Percentiles rank a stretch among this genome's conserved stretches.
Conservation (phyloP, 257 asterid genomes). For the Henckelia pumila region DNA sequence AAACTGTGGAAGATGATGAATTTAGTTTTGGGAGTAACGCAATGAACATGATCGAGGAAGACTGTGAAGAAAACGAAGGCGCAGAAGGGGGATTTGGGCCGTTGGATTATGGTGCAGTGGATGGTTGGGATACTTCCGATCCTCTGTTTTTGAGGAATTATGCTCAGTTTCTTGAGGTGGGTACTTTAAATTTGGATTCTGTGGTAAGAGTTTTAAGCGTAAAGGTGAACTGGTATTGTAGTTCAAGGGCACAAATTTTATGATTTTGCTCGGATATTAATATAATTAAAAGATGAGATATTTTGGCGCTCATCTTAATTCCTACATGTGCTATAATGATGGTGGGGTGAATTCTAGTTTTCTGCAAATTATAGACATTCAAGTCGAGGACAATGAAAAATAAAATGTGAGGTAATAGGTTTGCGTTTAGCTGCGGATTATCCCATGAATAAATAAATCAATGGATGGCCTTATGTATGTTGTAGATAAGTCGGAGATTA, state of each 20-base stretch:
- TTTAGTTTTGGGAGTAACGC: constrained; percentile 50
- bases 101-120: constrained; percentile 29
- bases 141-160: constrained; percentile 55
- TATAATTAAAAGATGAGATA: too few species aligned
- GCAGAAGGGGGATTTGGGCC: constrained; percentile 18
- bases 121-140: constrained; percentile 45
- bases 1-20: constrained; percentile 32
- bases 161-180: constrained; percentile 72
- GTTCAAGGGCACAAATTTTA: too few species aligned
- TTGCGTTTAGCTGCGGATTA: not conserved
- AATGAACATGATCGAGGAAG: constrained; percentile 51
- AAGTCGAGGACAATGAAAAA: too few species aligned
- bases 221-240: too few species aligned
- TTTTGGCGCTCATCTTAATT: too few species aligned
- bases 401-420: not conserved
- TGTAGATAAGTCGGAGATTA: not conserved
- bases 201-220: not conserved
- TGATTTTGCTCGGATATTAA: too few species aligned
- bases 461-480: not conserved
- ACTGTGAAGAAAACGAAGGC: constrained; percentile 23
- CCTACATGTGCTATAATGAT: too few species aligned
- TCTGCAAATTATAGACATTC: too few species aligned
- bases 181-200: constrained; percentile 8
- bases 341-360: too few species aligned
- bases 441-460: not conserved